phyloP scores from a whole-genome alignment of 2,329 filamentous ascomycete genomes.

The Byssoonygena ceratinophila region DNA sequence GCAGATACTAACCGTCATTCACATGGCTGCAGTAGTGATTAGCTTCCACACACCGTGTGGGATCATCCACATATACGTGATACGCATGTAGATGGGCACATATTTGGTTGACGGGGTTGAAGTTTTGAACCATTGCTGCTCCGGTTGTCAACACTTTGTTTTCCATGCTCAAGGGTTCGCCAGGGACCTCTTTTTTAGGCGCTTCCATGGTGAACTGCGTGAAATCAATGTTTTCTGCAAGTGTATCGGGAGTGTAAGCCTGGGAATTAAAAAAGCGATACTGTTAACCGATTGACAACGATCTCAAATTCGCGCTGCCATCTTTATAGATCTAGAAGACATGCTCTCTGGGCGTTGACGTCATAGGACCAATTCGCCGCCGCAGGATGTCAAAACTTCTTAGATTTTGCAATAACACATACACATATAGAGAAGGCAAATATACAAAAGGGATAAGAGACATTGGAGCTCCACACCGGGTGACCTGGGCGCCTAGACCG shows the following conservation, averaged over 20 bases:
- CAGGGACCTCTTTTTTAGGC: conserved; percentile 18
- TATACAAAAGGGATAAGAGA: background rate
- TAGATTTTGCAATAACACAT: background rate
- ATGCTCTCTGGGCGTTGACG: background rate
- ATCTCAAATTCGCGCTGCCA: too few relatives aligned
- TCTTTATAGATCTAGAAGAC: too few relatives aligned
- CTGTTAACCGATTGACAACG: too few relatives aligned
- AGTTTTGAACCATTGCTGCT: conserved; percentile 35
- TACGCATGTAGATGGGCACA: conserved; percentile 83
- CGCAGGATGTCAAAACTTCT: background rate
- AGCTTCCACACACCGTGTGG: conserved; percentile 57
- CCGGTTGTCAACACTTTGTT: conserved; percentile 32
- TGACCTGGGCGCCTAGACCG: too few relatives aligned
- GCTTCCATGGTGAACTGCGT: background rate
- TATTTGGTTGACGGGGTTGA: conserved; percentile 60
- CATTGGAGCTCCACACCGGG: background rate
- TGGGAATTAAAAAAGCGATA: too few relatives aligned
- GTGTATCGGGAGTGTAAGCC: background rate
- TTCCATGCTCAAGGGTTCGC: conserved; percentile 27
- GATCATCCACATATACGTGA: conserved; percentile 68
- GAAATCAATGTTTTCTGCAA: background rate
- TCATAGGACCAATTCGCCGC: background rate
- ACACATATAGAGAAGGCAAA: background rate
- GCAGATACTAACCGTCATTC: conserved; percentile 43
- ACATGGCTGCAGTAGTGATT: conserved; percentile 80